phyloP scores from a whole-genome alignment of 768 basidiomycete genomes.

The Tulasnella sp. region DNA sequence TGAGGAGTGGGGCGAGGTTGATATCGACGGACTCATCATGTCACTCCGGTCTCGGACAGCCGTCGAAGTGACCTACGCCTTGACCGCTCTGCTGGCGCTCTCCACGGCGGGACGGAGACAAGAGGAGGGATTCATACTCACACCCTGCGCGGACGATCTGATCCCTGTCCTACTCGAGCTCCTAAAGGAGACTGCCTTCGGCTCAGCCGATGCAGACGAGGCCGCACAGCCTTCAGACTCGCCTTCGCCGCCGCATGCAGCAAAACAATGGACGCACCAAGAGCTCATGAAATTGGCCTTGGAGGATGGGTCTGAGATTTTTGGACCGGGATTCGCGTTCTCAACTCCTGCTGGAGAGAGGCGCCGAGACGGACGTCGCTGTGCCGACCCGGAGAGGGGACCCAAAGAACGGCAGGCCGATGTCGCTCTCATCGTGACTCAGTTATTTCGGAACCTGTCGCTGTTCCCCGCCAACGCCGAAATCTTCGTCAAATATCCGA shows the following conservation, averaged over 20 bases:
- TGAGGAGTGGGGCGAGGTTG: slow-evolving; percentile 61
- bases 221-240: not conserved
- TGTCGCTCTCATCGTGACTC: slow-evolving; percentile 54
- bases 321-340: slow-evolving; percentile 38
- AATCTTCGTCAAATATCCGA: slow-evolving; percentile 52
- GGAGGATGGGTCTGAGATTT: slow-evolving; percentile 47
- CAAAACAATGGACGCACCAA: slow-evolving; percentile 45
- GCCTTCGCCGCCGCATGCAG: slow-evolving; percentile 15
- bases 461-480: slow-evolving; percentile 56
- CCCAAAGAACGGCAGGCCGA: slow-evolving; percentile 59
- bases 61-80: slow-evolving; percentile 76
- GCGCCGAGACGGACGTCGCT: not conserved
- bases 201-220: slow-evolving; percentile 29
- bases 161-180: slow-evolving; percentile 81
- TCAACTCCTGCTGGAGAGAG: slow-evolving; percentile 29
- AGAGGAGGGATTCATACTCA: slow-evolving; percentile 56
- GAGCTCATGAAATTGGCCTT: slow-evolving; percentile 48
- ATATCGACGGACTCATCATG: slow-evolving; percentile 90
- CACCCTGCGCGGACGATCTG: slow-evolving; percentile 57
- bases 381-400: slow-evolving; percentile 1
- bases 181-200: slow-evolving; percentile 71
- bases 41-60: slow-evolving; percentile 76
- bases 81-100: slow-evolving; percentile 76
- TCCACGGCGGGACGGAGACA: slow-evolving; percentile 44
- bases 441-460: slow-evolving; percentile 83